Evolutionary conservation across 306 rosid species (phyloP).

Genomic region (Prunus davidiana): DNA sequence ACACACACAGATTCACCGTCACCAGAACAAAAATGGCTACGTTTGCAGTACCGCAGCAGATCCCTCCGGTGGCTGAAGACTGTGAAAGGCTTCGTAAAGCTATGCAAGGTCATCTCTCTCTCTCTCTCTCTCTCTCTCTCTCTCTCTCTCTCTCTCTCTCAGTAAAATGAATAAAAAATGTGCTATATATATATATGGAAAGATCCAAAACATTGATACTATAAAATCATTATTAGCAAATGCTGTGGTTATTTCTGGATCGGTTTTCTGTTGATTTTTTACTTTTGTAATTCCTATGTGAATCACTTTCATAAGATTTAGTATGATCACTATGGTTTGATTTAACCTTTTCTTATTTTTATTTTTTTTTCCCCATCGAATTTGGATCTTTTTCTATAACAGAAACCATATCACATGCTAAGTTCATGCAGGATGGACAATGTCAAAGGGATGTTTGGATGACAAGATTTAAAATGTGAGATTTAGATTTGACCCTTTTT

Average conservation of each 20-base stretch:
- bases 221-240: not conserved
- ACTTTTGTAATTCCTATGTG: no score
- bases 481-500: no score
- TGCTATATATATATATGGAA: not conserved
- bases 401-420: no score
- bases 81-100: constrained; percentile 30
- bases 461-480: no score
- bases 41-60: constrained; percentile 20
- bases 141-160: not conserved
- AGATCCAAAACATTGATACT: not conserved
- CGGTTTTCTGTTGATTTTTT: not conserved
- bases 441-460: no score
- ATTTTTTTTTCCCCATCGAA: no score
- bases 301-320: no score
- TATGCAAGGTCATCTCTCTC: constrained; percentile 19
- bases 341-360: no score
- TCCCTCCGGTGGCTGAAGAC: constrained; percentile 32
- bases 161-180: not conserved
- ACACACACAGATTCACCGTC: not conserved
- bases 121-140: not conserved
- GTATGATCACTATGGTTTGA: no score
- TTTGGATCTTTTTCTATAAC: no score
- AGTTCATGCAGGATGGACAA: no score
- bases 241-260: not conserved
- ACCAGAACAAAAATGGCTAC: constrained; percentile 28